Conservation (phyloP, 306 rosid species). For the Trifolium pratense region DNA sequence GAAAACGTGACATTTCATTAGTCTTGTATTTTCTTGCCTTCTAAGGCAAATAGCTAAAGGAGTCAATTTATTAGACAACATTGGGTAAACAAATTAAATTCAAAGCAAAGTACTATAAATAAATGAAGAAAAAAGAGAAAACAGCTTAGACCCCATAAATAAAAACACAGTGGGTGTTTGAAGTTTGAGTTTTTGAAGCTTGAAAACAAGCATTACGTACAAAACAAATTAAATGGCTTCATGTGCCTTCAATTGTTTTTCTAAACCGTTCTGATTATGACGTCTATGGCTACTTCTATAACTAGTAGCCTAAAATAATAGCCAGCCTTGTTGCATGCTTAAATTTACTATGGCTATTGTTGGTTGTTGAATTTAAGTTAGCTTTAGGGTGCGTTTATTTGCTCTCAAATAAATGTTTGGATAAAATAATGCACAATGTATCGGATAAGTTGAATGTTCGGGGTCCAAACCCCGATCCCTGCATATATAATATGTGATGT, state of each 20-base stretch:
- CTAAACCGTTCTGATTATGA: slow-evolving; percentile 5
- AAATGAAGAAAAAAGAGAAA: background rate
- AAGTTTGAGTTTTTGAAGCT: slow-evolving; percentile 19
- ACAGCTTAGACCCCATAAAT: slow-evolving; percentile 21
- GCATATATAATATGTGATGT: too few relatives aligned
- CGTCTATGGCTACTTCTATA: slow-evolving; percentile 6
- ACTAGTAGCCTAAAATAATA: background rate
- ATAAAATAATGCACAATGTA: too few relatives aligned
- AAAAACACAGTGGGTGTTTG: slow-evolving; percentile 5
- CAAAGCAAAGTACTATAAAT: background rate
- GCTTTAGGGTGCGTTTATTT: too few relatives aligned
- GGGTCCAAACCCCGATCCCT: too few relatives aligned
- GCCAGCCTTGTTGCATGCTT: background rate
- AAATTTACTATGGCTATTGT: background rate
- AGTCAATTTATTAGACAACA: slow-evolving; percentile 32
- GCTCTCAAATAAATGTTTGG: too few relatives aligned
- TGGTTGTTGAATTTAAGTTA: background rate
- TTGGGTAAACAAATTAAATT: slow-evolving; percentile 39
- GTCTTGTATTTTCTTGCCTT: slow-evolving; percentile 41
- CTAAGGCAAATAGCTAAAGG: slow-evolving; percentile 36
- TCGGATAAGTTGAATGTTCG: too few relatives aligned
- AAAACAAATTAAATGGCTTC: slow-evolving; percentile 34
- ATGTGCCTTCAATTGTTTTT: slow-evolving; percentile 24
- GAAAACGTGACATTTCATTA: slow-evolving; percentile 28
- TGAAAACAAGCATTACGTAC: slow-evolving; percentile 2